Evolutionary conservation across 163 green algal species (phyloP).

Genomic region (Scenedesmus sp.): DNA sequence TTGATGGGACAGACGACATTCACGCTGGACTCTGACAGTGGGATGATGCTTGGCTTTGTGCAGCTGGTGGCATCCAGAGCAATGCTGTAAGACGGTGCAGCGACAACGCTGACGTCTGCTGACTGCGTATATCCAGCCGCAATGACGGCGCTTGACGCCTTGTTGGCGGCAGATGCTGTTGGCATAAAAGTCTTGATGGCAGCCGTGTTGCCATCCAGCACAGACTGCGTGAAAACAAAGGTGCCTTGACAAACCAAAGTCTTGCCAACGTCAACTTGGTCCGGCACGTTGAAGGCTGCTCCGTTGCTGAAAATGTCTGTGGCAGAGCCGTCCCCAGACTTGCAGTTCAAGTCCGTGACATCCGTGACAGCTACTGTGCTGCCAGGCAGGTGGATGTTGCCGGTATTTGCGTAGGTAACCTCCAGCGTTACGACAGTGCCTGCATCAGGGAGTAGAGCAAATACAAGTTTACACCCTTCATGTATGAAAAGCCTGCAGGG

Average conservation of each 20-base stretch:
- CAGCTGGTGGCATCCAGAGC: background rate
- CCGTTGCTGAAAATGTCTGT: background rate
- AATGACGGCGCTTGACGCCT: background rate
- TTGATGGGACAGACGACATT: background rate
- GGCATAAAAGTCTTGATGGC: background rate
- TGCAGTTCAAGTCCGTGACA: background rate
- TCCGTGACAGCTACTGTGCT: background rate
- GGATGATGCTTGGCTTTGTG: background rate
- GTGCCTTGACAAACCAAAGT: background rate
- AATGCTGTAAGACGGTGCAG: background rate
- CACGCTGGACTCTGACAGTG: background rate
- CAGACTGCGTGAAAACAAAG: background rate
- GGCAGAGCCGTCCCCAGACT: background rate
- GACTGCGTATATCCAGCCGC: background rate
- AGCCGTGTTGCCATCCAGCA: background rate
- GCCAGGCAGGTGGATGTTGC: background rate
- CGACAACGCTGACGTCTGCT: background rate
- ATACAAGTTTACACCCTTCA: too few species aligned
- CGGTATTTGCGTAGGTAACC: background rate
- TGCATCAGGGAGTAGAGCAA: background rate
- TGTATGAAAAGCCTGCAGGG: too few species aligned
- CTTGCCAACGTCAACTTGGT: background rate
- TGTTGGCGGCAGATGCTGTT: background rate
- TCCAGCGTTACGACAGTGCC: background rate
- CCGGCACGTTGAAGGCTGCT: background rate